These are phyloP conservation scores for Vigna radiata DNA, from an alignment of 306 rosid species.

Conservation along the genomic window DNA sequence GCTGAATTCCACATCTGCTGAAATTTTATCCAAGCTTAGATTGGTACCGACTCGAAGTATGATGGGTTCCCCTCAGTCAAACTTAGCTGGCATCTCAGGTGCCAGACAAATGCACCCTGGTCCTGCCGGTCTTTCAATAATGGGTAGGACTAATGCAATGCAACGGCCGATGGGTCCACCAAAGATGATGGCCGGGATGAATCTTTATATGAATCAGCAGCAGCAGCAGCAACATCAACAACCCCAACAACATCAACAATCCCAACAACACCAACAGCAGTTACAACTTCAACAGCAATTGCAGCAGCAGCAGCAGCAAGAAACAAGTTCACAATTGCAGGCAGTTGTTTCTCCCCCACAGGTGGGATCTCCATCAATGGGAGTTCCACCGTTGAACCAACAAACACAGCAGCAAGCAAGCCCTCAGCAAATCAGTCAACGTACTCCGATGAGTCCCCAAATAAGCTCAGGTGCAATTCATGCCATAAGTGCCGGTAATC, in stretches of 20 bases:
- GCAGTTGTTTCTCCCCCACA: slow-evolving; percentile 85
- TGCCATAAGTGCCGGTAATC: slow-evolving; percentile 84
- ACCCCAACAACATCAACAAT: slow-evolving; percentile 39
- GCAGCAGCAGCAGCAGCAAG: slow-evolving; percentile 71
- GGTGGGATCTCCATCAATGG: slow-evolving; percentile 94
- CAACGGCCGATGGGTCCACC: slow-evolving; percentile 97
- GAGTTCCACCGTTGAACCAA: slow-evolving; percentile 74
- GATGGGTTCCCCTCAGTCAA: slow-evolving; percentile 69
- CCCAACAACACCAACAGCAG: slow-evolving; percentile 46
- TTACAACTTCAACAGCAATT: slow-evolving; percentile 46
- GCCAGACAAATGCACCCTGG: slow-evolving; percentile 76
- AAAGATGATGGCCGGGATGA: slow-evolving; percentile 68
- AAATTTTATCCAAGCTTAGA: slow-evolving; percentile 56
- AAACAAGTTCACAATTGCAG: slow-evolving; percentile 74
- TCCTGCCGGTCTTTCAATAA: slow-evolving; percentile 69
- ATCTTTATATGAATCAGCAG: slow-evolving; percentile 72
- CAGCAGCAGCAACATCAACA: slow-evolving; percentile 53
- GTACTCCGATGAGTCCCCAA: slow-evolving; percentile 98
- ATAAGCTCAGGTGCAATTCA: slow-evolving; percentile 91
- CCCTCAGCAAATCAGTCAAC: slow-evolving; percentile 92
- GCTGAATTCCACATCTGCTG: slow-evolving; percentile 46
- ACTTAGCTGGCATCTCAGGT: slow-evolving; percentile 72
- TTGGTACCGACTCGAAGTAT: slow-evolving; percentile 57
- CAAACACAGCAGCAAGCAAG: slow-evolving; percentile 80
- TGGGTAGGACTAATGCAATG: slow-evolving; percentile 65